phyloP scores from a whole-genome alignment of 2,329 filamentous ascomycete genomes.

The Diaporthe sp. region DNA sequence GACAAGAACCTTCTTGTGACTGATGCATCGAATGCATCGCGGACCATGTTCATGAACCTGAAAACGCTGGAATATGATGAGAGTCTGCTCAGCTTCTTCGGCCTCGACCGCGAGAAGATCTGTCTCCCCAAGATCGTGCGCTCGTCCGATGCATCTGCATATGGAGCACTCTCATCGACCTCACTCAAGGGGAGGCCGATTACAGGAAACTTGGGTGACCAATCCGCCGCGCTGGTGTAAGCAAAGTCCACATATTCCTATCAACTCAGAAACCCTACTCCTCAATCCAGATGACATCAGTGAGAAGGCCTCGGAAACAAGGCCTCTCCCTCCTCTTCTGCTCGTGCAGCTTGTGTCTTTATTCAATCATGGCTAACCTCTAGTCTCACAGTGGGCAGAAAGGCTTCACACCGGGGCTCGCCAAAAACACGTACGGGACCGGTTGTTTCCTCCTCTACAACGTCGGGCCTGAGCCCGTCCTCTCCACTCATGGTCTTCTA shows the following conservation, averaged over 20 bases:
- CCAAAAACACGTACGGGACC: constrained; percentile 93
- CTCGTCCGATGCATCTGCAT: constrained; percentile 81
- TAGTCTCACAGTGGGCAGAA: constrained; percentile 71
- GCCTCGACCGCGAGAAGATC: constrained; percentile 76
- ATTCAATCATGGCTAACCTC: background rate
- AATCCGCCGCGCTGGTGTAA: constrained; percentile 83
- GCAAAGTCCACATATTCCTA: background rate
- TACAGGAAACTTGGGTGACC: constrained; percentile 86
- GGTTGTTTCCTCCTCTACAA: constrained; percentile 93
- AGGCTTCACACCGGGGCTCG: constrained; percentile 84
- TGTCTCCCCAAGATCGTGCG: constrained; percentile 84
- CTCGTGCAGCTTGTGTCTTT: too few relatives aligned
- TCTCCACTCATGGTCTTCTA: constrained; percentile 85
- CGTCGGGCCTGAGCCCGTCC: constrained; percentile 86
- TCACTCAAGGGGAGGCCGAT: constrained; percentile 79
- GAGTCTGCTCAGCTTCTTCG: constrained; percentile 82
- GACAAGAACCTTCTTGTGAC: constrained; percentile 80
- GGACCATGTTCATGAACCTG: constrained; percentile 96
- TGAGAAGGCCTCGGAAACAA: background rate
- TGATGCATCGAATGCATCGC: constrained; percentile 88
- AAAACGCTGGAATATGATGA: constrained; percentile 85
- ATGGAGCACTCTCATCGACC: constrained; percentile 76
- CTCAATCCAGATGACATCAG: too few relatives aligned
- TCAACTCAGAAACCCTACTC: fast-evolving
- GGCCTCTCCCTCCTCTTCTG: background rate